Conservation (phyloP, 1,139 yeast genomes). For the Yamadazyma jaroonii region DNA sequence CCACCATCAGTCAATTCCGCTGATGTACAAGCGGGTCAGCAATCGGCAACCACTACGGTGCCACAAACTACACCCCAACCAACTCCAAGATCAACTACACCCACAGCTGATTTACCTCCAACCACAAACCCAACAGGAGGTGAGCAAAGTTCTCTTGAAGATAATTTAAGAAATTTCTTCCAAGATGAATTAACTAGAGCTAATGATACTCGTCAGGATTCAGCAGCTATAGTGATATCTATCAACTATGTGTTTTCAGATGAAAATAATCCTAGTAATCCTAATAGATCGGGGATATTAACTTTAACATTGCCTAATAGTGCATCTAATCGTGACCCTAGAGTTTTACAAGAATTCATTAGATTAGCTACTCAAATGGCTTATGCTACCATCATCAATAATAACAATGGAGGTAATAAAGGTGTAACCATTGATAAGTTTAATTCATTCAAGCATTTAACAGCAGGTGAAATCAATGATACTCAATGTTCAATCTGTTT, state of each 20-base stretch:
- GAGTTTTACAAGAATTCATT: slow-evolving; percentile 54
- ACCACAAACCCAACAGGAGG: background rate
- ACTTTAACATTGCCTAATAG: slow-evolving; percentile 65
- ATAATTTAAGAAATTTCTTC: slow-evolving; percentile 1
- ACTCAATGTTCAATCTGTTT: slow-evolving; percentile 65
- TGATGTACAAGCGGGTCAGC: no score
- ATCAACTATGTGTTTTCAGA: slow-evolving; percentile 47
- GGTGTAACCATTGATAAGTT: slow-evolving; percentile 56
- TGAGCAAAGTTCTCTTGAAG: background rate
- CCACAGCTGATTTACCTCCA: background rate
- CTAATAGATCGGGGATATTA: slow-evolving; percentile 52
- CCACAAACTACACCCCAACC: background rate
- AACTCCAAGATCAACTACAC: background rate
- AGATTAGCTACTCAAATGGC: slow-evolving; percentile 71
- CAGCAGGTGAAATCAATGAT: slow-evolving; percentile 25
- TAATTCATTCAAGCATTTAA: slow-evolving; percentile 42
- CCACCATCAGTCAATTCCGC: no score
- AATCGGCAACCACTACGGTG: no score
- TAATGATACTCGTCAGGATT: slow-evolving; percentile 4
- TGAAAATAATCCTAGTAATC: slow-evolving; percentile 37
- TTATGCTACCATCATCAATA: slow-evolving; percentile 54
- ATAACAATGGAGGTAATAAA: slow-evolving; percentile 25
- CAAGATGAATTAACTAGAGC: slow-evolving; percentile 1
- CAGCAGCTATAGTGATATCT: slow-evolving; percentile 37
- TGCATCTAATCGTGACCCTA: slow-evolving; percentile 52